phyloP scores from a whole-genome alignment of 2,329 filamentous ascomycete species.

The Clarireedia homoeocarpa region DNA sequence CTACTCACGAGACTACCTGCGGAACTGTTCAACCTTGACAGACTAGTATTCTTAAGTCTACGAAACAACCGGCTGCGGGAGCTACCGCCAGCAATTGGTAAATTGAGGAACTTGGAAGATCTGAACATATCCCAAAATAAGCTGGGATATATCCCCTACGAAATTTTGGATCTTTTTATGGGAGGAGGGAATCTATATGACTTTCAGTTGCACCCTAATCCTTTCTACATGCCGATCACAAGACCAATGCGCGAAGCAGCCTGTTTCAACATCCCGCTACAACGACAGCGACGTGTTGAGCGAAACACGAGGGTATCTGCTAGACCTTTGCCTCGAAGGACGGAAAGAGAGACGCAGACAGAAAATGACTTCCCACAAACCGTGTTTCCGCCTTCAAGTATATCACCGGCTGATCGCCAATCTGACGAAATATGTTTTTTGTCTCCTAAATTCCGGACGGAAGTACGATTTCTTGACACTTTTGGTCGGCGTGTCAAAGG shows the following conservation, averaged over 20 bases:
- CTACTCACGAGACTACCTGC: slow-evolving; percentile 46
- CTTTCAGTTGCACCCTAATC: slow-evolving; percentile 55
- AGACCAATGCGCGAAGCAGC: not conserved
- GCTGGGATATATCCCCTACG: slow-evolving; percentile 47
- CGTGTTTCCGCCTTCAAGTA: too few relatives aligned
- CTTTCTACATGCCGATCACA: slow-evolving; percentile 40
- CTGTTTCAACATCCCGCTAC: not conserved
- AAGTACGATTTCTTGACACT: slow-evolving; percentile 24
- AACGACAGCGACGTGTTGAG: not conserved
- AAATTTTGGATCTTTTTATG: slow-evolving; percentile 11
- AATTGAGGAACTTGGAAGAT: slow-evolving; percentile 48
- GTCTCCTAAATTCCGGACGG: slow-evolving; percentile 23
- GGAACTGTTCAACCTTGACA: slow-evolving; percentile 52
- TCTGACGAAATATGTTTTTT: slow-evolving; percentile 1
- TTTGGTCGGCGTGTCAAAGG: slow-evolving; percentile 24
- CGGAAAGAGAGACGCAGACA: too few relatives aligned
- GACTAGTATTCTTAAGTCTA: slow-evolving; percentile 57
- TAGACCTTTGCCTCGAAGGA: not conserved
- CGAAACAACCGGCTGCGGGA: slow-evolving; percentile 55
- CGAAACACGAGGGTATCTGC: not conserved
- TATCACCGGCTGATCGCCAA: not conserved
- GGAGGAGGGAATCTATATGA: slow-evolving; percentile 37
- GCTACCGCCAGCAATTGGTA: slow-evolving; percentile 51
- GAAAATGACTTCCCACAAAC: too few relatives aligned
- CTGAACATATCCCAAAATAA: slow-evolving; percentile 61